A percentile compares a stretch with the other conserved stretches of the same genome.
Evolutionary conservation across 192 early-diverging fungal genomes (phyloP).

Genomic region (Jimgerdemannia lactiflua): DNA sequence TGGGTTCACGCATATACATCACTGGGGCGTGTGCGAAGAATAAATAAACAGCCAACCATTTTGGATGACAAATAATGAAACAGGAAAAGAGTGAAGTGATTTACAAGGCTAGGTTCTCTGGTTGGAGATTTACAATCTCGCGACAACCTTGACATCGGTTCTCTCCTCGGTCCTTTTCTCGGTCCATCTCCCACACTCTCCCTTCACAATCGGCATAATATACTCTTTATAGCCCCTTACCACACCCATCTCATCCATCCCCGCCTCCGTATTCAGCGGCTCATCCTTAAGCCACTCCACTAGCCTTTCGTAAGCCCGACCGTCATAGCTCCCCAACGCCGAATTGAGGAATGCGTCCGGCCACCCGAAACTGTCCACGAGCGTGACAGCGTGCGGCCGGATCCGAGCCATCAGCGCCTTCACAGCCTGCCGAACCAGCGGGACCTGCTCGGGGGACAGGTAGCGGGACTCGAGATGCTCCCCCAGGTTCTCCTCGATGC

Average conservation of each 20-base stretch:
- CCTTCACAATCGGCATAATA: constrained; percentile 26
- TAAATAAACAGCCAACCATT: too few species aligned
- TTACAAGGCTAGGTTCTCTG: too few species aligned
- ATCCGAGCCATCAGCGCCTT: constrained; percentile 48
- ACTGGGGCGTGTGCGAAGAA: too few species aligned
- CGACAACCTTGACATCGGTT: neutral
- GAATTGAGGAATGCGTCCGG: constrained; percentile 64
- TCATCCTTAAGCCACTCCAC: constrained; percentile 58
- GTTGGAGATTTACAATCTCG: too few species aligned
- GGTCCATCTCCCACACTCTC: neutral
- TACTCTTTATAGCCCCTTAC: constrained; percentile 48
- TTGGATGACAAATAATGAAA: too few species aligned
- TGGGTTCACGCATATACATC: too few species aligned
- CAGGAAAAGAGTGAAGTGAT: too few species aligned
- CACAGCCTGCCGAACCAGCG: constrained; percentile 40
- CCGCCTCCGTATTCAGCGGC: constrained; percentile 55
- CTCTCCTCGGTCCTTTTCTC: neutral
- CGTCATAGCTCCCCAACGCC: constrained; percentile 66
- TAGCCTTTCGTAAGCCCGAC: constrained; percentile 69
- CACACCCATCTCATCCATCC: constrained; percentile 11
- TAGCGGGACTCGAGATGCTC: constrained; percentile 45
- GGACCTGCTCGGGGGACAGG: constrained; percentile 40
- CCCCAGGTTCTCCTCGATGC: constrained; percentile 38
- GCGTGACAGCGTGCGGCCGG: constrained; percentile 61
- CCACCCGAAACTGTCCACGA: constrained; percentile 75